These are phyloP conservation scores for Orbilia brochopaga DNA, from an alignment of 2,329 filamentous ascomycete species.

Conservation along the genomic window DNA sequence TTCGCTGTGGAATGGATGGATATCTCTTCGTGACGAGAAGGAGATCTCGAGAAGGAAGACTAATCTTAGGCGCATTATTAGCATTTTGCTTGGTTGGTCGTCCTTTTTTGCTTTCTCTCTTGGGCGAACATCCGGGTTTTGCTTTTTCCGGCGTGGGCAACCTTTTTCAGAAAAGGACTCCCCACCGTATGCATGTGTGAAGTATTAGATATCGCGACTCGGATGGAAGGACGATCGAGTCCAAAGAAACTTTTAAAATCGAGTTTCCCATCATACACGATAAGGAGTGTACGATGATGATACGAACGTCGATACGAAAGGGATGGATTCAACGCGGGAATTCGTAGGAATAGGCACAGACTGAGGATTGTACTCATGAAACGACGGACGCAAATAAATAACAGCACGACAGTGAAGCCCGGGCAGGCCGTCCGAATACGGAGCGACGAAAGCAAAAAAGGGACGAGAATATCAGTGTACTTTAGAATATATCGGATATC, in stretches of 20 bases:
- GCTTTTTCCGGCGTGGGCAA: conserved; percentile 1
- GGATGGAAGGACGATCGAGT: too few relatives aligned
- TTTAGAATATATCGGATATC: background rate
- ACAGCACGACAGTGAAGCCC: background rate
- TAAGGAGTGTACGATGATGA: too few relatives aligned
- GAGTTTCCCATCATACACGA: too few relatives aligned
- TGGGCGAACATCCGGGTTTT: background rate
- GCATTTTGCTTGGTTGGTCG: conserved; percentile 7
- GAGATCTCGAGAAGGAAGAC: conserved; percentile 28
- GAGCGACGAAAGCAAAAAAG: conserved; percentile 1
- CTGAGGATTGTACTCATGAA: background rate
- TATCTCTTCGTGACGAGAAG: conserved; percentile 32
- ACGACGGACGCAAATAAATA: background rate
- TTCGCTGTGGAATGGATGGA: conserved; percentile 4
- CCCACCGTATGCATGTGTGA: too few relatives aligned
- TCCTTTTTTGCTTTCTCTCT: background rate
- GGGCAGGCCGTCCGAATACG: background rate
- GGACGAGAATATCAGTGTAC: background rate
- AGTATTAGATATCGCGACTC: too few relatives aligned
- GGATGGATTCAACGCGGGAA: too few relatives aligned
- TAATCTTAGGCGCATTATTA: background rate
- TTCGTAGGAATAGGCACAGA: too few relatives aligned
- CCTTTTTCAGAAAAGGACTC: background rate
- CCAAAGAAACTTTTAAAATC: too few relatives aligned
- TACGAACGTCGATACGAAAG: too few relatives aligned